Conservation (phyloP, 73 alveolate genomes). For the Paramecium primaurelia region DNA sequence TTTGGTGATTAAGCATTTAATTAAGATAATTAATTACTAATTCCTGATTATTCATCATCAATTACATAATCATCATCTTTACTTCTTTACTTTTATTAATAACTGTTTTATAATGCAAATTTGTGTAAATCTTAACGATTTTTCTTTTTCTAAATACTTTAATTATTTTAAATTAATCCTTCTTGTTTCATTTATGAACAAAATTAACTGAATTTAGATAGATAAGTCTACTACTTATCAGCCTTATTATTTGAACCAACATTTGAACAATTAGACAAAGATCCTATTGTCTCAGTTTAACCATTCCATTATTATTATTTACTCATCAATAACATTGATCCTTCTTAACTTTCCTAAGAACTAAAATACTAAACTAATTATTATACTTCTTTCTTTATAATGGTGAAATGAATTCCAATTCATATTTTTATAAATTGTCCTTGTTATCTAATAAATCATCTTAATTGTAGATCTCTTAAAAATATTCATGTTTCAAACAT, state of each 20-base stretch:
- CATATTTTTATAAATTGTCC: not conserved
- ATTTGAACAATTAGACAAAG: not conserved
- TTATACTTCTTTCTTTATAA: not conserved
- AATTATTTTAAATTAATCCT: not conserved
- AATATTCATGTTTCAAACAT: constrained; percentile 70
- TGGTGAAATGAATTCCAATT: not conserved
- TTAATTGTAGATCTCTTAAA: not conserved
- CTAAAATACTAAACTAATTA: not conserved
- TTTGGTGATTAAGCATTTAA: not conserved
- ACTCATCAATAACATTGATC: not conserved
- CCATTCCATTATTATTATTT: not conserved
- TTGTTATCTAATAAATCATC: not conserved
- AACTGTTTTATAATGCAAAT: not conserved
- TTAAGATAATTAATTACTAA: not conserved
- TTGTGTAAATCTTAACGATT: not conserved
- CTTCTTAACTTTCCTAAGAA: not conserved
- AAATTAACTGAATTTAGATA: not conserved
- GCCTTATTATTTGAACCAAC: not conserved
- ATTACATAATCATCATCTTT: not conserved
- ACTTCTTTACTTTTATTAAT: not conserved
- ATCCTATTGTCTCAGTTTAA: not conserved
- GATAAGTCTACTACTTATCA: not conserved
- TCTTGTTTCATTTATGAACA: not conserved
- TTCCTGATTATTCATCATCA: not conserved
- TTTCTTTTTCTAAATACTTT: not conserved